phyloP scores from a whole-genome alignment of 2,329 filamentous ascomycete species.

The Stachybotrys chartarum region DNA sequence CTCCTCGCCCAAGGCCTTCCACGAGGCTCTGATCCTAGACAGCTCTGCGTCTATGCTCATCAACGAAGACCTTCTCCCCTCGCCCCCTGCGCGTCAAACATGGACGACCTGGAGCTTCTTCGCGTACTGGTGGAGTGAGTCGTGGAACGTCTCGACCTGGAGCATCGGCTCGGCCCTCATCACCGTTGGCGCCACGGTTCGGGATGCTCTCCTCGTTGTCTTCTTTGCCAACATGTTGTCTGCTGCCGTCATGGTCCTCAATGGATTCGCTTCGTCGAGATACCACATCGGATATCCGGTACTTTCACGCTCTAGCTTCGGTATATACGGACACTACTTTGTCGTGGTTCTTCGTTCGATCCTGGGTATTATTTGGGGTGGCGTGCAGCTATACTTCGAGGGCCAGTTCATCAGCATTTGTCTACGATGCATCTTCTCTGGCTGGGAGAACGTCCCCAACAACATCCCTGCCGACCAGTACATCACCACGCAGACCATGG shows the following conservation, averaged over 20 bases:
- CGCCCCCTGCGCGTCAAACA: background rate
- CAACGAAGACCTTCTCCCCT: background rate
- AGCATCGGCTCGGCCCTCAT: background rate
- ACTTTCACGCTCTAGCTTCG: background rate
- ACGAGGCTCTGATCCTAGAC: background rate
- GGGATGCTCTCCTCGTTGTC: background rate
- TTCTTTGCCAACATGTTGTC: background rate
- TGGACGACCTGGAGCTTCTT: background rate
- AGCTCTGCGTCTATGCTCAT: background rate
- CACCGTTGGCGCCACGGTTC: background rate
- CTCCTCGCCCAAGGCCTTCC: background rate
- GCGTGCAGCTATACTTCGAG: background rate
- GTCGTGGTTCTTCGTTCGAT: background rate
- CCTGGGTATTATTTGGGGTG: background rate
- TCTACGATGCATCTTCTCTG: background rate
- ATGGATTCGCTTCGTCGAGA: background rate
- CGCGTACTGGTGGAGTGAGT: background rate
- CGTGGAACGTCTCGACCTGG: background rate
- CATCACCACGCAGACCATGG: background rate
- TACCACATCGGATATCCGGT: background rate
- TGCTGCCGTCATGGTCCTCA: background rate
- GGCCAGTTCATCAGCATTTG: background rate
- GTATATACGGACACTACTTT: background rate
- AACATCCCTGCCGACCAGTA: background rate
- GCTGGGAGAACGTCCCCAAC: background rate